A percentile compares a stretch with the other conserved stretches of the same genome.
Evolutionary conservation across 1,284 basidiomycete species (phyloP).

Genomic region (Irpex sp.): DNA sequence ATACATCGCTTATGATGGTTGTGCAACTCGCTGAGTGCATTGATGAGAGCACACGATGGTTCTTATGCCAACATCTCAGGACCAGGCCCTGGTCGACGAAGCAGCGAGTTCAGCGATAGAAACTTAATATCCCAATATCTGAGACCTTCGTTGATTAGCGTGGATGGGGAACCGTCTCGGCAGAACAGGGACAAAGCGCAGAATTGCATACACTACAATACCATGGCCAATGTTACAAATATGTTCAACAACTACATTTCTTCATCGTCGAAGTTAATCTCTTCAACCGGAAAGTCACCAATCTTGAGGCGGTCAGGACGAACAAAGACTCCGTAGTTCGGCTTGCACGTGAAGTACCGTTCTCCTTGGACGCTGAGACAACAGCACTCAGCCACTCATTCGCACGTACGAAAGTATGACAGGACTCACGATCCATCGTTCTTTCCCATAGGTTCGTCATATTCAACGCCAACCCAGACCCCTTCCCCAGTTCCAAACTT

Average conservation of each 20-base stretch:
- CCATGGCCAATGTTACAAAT: too few species aligned
- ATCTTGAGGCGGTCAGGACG: conserved; percentile 79
- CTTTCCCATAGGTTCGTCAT: conserved; percentile 95
- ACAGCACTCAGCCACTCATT: conserved; percentile 2
- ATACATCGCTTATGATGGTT: too few species aligned
- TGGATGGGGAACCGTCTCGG: too few species aligned
- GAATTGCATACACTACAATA: too few species aligned
- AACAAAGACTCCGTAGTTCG: conserved; percentile 85
- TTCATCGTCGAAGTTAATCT: conserved; percentile 67
- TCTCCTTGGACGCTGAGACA: conserved; percentile 76
- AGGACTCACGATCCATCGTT: conserved; percentile 87
- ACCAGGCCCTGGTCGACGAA: too few species aligned
- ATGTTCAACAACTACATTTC: conserved; percentile 55
- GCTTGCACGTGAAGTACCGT: conserved; percentile 78
- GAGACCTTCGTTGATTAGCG: too few species aligned
- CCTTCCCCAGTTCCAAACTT: conserved; percentile 67
- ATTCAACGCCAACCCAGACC: conserved; percentile 90
- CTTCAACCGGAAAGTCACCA: conserved; percentile 86
- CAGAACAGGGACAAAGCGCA: too few species aligned
- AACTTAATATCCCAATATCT: too few species aligned
- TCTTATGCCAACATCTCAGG: too few species aligned
- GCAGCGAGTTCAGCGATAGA: too few species aligned
- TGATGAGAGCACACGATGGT: too few species aligned
- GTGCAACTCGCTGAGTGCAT: too few species aligned
- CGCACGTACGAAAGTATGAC: background rate